Conservation (phyloP, 2,329 filamentous ascomycete species). For the Fusarium graminum region DNA sequence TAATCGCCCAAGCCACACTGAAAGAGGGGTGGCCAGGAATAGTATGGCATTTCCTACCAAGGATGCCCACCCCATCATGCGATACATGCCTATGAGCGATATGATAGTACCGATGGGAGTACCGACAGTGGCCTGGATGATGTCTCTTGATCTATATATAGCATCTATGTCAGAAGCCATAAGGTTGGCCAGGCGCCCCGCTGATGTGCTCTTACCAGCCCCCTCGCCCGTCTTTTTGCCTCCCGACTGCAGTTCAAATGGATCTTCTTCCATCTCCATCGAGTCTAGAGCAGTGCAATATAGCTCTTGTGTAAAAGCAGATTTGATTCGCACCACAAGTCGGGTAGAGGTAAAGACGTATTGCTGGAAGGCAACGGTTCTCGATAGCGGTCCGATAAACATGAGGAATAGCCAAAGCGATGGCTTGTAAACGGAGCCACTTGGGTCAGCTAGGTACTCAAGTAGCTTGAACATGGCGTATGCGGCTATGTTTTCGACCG, state of each 20-base stretch:
- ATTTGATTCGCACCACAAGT: constrained; percentile 68
- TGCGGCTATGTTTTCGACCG: constrained; percentile 64
- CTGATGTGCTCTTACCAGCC: constrained; percentile 57
- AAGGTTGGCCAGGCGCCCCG: constrained; percentile 66
- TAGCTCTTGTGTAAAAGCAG: constrained; percentile 69
- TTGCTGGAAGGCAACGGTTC: constrained; percentile 66
- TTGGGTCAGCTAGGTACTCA: constrained; percentile 63
- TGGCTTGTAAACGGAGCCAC: constrained; percentile 60
- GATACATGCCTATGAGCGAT: constrained; percentile 65
- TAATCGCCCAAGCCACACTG: constrained; percentile 61
- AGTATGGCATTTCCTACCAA: constrained; percentile 65
- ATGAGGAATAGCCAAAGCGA: constrained; percentile 67
- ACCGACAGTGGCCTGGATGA: constrained; percentile 61
- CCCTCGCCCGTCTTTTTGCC: constrained; percentile 48
- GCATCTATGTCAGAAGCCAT: constrained; percentile 71
- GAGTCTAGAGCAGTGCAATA: constrained; percentile 68
- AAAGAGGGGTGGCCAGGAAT: constrained; percentile 62
- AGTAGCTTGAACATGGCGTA: constrained; percentile 68
- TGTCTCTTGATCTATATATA: constrained; percentile 64
- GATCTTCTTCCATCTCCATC: constrained; percentile 69
- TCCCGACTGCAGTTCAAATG: constrained; percentile 54
- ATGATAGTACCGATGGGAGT: constrained; percentile 62
- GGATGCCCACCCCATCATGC: constrained; percentile 68
- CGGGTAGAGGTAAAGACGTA: constrained; percentile 70
- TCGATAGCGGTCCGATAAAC: constrained; percentile 62